Evolutionary conservation across 2,329 filamentous ascomycete genomes (phyloP).

Genomic region (Chaetomiaceae sp.): DNA sequence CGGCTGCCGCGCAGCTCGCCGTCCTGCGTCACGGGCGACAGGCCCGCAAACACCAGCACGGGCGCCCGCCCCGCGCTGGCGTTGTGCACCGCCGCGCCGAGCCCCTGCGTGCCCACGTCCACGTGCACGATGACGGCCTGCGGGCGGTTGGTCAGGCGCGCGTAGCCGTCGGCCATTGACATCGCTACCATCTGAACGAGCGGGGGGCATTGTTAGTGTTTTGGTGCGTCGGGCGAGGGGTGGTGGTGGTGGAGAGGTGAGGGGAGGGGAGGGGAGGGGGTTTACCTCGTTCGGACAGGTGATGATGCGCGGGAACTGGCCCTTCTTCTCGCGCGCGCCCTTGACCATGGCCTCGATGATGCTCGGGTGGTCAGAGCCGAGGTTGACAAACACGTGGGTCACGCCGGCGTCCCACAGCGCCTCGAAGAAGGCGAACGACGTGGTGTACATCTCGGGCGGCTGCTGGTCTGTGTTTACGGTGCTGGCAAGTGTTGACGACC

Average conservation of each 20-base stretch:
- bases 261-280: slow-evolving; percentile 7
- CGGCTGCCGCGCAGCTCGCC: slow-evolving; percentile 36
- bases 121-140: slow-evolving; percentile 69
- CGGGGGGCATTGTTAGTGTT: neutral
- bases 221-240: neutral
- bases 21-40: slow-evolving; percentile 38
- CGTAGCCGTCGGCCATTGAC: slow-evolving; percentile 70
- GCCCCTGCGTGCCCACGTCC: slow-evolving; percentile 67
- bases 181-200: slow-evolving; percentile 62
- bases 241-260: no score
- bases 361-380: slow-evolving; percentile 59
- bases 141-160: slow-evolving; percentile 57
- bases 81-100: slow-evolving; percentile 67
- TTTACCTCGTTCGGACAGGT: slow-evolving; percentile 66
- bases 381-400: slow-evolving; percentile 53
- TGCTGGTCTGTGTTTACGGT: no score
- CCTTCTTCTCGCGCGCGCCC: slow-evolving; percentile 57
- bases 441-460: slow-evolving; percentile 55
- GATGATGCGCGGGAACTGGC: slow-evolving; percentile 59
- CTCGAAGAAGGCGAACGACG: slow-evolving; percentile 78
- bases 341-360: slow-evolving; percentile 73
- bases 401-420: slow-evolving; percentile 66
- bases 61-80: slow-evolving; percentile 62
- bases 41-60: slow-evolving; percentile 43
- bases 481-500: slow-evolving; percentile 6